Conservation (phyloP, 169 alveolate genomes). For the Eimeria brunetti region DNA sequence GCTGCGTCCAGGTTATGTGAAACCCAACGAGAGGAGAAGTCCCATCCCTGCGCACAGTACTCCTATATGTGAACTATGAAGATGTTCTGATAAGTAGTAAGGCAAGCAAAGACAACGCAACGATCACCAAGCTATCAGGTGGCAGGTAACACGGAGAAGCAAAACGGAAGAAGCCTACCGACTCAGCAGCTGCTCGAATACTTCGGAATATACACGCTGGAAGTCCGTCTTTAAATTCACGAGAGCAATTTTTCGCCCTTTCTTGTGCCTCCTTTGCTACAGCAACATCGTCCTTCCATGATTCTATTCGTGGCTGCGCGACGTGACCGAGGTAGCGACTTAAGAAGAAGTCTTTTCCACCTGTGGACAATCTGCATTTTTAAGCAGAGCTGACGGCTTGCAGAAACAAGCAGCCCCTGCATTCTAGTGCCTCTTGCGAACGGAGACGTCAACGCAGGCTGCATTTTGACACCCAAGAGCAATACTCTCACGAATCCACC, state of each 20-base stretch:
- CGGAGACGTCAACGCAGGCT: neutral
- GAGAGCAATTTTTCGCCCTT: neutral
- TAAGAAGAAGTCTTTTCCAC: neutral
- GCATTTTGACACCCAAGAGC: neutral
- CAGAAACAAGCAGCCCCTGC: neutral
- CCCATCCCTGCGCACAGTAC: conserved; percentile 51
- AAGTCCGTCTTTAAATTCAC: neutral
- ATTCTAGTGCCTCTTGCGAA: neutral
- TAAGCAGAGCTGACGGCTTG: neutral
- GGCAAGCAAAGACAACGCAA: neutral
- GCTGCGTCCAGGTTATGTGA: conserved; percentile 14
- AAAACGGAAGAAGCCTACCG: neutral
- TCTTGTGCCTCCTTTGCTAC: neutral
- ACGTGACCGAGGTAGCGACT: conserved; percentile 44
- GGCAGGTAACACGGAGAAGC: neutral
- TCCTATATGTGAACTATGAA: neutral
- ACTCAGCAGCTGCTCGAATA: conserved; percentile 64
- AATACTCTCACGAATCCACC: neutral
- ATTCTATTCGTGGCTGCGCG: conserved; percentile 49
- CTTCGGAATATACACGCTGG: neutral
- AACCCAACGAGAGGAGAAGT: conserved; percentile 66
- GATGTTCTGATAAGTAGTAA: neutral
- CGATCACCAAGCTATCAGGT: neutral
- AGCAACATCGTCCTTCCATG: conserved; percentile 16
- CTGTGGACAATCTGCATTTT: neutral